Percentiles rank a stretch among this genome's conserved stretches.
phyloP scores from a whole-genome alignment of 2,329 filamentous ascomycete genomes.

The Aspergillus aculeatus region DNA sequence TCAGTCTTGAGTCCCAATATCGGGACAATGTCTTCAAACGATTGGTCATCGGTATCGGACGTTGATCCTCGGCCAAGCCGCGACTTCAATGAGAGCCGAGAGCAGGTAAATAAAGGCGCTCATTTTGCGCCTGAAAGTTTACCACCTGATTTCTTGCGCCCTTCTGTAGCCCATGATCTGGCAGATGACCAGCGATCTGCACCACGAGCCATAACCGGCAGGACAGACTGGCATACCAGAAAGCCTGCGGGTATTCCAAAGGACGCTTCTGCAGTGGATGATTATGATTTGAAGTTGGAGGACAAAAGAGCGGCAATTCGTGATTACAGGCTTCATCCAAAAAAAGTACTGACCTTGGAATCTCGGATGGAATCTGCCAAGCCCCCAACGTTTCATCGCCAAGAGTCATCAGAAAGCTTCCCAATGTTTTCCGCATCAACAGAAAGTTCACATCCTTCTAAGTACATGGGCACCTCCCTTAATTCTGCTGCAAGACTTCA shows the following conservation, averaged over 20 bases:
- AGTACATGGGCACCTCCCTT: slow-evolving; percentile 55
- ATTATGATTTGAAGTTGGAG: slow-evolving; percentile 42
- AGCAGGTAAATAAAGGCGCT: slow-evolving; percentile 26
- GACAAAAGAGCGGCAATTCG: slow-evolving; percentile 44
- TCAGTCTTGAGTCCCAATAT: slow-evolving; percentile 42
- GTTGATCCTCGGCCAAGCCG: slow-evolving; percentile 19
- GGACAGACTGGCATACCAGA: slow-evolving; percentile 38
- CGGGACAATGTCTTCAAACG: slow-evolving; percentile 28
- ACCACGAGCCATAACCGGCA: slow-evolving; percentile 40
- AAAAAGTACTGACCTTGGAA: slow-evolving; percentile 52
- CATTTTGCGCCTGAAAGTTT: slow-evolving; percentile 21
- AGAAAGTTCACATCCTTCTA: slow-evolving; percentile 54
- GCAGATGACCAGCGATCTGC: slow-evolving; percentile 40
- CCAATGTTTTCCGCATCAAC: slow-evolving; percentile 64
- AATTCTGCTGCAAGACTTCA: slow-evolving; percentile 33
- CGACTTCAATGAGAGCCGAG: slow-evolving; percentile 24
- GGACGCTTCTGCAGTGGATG: slow-evolving; percentile 35
- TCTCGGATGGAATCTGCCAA: slow-evolving; percentile 33
- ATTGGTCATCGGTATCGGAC: slow-evolving; percentile 31
- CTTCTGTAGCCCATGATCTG: slow-evolving; percentile 21
- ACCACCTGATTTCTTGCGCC: slow-evolving; percentile 24
- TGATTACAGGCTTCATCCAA: slow-evolving; percentile 52
- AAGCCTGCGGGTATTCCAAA: slow-evolving; percentile 26
- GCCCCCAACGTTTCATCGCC: slow-evolving; percentile 45
- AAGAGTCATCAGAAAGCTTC: slow-evolving; percentile 62